phyloP scores from a whole-genome alignment of 257 asterid species.

The Ballota nigra region DNA sequence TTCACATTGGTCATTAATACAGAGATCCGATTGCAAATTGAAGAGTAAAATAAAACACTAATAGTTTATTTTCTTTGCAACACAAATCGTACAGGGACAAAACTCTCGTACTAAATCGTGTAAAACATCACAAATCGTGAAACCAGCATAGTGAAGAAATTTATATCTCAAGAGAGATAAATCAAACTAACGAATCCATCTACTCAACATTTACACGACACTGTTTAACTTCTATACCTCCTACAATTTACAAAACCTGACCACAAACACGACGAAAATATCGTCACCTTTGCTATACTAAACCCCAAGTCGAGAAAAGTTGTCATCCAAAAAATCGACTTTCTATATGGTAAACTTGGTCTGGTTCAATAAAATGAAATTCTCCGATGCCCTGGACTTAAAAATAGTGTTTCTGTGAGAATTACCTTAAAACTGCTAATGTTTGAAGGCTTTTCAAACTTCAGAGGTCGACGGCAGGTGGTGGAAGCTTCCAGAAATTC shows the following conservation, averaged over 20 bases:
- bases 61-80: too few relatives aligned
- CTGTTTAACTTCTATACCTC: background rate
- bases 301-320: background rate
- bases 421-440: constrained; percentile 28
- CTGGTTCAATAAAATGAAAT: constrained; percentile 10
- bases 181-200: background rate
- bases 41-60: too few relatives aligned
- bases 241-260: constrained; percentile 19
- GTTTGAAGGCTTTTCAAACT: constrained; percentile 15
- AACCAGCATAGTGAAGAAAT: too few relatives aligned
- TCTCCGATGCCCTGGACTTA: constrained; percentile 20
- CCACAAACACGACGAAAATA: background rate
- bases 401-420: background rate
- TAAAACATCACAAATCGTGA: too few relatives aligned
- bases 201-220: constrained; percentile 19
- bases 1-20: too few relatives aligned
- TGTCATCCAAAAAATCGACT: background rate
- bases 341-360: background rate
- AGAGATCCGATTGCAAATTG: too few relatives aligned
- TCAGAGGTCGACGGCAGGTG: constrained; percentile 38
- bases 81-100: too few relatives aligned
- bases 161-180: background rate
- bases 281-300: background rate
- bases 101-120: too few relatives aligned
- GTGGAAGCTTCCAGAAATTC: constrained; percentile 89